These are phyloP conservation scores for Coleophoma crateriformis DNA, from an alignment of 2,329 filamentous ascomycete genomes.

Conservation along the genomic window DNA sequence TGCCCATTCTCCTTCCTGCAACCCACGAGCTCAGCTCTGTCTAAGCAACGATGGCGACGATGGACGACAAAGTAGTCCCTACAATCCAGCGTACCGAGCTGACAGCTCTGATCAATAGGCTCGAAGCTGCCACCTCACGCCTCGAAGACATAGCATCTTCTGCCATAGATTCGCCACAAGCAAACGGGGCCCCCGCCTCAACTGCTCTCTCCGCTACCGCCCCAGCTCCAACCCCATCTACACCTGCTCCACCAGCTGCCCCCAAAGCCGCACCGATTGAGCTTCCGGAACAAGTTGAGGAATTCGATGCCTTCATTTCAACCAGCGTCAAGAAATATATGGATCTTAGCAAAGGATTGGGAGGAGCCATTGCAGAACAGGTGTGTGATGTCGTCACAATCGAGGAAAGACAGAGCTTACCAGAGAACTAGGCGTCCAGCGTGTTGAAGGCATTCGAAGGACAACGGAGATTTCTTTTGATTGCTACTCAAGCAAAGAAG, in stretches of 20 bases:
- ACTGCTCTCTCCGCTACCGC: slow-evolving; percentile 29
- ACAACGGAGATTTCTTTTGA: slow-evolving; percentile 81
- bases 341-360: slow-evolving; percentile 70
- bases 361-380: slow-evolving; percentile 75
- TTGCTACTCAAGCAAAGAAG: slow-evolving; percentile 88
- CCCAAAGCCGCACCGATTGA: slow-evolving; percentile 36
- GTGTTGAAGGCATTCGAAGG: slow-evolving; percentile 67
- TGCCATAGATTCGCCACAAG: slow-evolving; percentile 52
- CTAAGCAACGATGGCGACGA: slow-evolving; percentile 4
- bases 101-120: slow-evolving; percentile 49
- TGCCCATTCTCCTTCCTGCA: slow-evolving; percentile 7
- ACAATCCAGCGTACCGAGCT: slow-evolving; percentile 18
- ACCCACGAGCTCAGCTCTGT: slow-evolving; percentile 1
- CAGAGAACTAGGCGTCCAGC: slow-evolving; percentile 37
- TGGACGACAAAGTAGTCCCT: slow-evolving; percentile 19
- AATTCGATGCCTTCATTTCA: slow-evolving; percentile 77
- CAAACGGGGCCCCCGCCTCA: slow-evolving; percentile 32
- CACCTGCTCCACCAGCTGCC: slow-evolving; percentile 34
- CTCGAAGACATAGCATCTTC: slow-evolving; percentile 93
- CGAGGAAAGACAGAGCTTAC: slow-evolving; percentile 6
- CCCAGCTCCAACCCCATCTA: slow-evolving; percentile 39
- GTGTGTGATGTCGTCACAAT: slow-evolving; percentile 35
- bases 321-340: slow-evolving; percentile 73
- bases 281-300: slow-evolving; percentile 73
- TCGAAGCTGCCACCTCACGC: slow-evolving; percentile 93